Percentiles rank a stretch among this genome's conserved stretches.
phyloP scores from a whole-genome alignment of 257 asterid genomes.

The Solanum dulcamara region DNA sequence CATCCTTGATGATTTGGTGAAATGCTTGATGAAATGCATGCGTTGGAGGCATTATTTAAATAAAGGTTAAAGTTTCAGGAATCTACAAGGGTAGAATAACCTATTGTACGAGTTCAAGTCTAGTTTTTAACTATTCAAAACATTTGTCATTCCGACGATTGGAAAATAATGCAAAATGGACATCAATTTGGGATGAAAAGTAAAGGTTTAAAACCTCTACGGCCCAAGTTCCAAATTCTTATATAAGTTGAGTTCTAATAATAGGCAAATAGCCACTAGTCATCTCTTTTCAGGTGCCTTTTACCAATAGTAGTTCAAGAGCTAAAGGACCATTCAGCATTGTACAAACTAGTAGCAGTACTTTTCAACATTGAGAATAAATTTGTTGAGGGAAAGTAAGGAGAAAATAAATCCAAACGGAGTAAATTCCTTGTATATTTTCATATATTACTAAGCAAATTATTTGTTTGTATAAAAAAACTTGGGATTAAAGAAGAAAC shows the following conservation, averaged over 20 bases:
- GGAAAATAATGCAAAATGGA: background rate
- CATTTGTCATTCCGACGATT: no score
- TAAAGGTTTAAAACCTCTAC: no score
- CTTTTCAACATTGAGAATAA: background rate
- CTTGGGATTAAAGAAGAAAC: background rate
- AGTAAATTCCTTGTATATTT: background rate
- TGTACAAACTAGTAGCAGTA: background rate
- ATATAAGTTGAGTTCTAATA: background rate
- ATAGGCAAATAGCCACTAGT: no score
- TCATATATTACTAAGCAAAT: background rate
- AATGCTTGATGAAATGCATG: no score
- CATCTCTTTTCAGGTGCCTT: background rate
- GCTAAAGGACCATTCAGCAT: background rate
- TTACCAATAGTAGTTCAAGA: background rate
- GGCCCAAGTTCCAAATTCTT: background rate
- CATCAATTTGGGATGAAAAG: background rate
- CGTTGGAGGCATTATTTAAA: no score
- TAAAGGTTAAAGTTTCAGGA: no score
- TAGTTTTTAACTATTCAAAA: no score
- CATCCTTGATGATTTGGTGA: no score
- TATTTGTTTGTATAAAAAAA: background rate
- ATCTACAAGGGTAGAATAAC: no score
- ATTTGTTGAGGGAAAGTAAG: background rate
- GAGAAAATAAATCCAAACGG: background rate
- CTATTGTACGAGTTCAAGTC: no score